Base-by-base conservation (phyloP, 257 asterid genomes). In the Primulina tabacum region DNA sequence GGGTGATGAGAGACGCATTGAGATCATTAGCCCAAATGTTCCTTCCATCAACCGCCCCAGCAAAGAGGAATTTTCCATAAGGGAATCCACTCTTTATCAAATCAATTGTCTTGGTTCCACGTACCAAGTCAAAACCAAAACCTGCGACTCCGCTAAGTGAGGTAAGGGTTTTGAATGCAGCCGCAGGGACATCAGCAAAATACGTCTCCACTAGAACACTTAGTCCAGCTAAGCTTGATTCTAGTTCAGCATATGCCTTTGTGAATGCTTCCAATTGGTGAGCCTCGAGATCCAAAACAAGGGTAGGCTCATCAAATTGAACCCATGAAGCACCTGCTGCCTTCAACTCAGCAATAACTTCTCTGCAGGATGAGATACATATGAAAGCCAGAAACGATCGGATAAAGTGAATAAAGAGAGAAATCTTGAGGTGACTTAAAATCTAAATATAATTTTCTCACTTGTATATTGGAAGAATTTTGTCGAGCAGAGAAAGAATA, bases 11-110 rank as follows among this genome's bases (percentile, higher is more conserved):
- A 72, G 99, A 90, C 80, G 88, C 81, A 68, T 78, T 67, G 63
- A 90, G 89, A 78, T 93, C 95, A 80, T 93, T 93, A 67, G 99
- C 99, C 99, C 99, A 93, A 69, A 93, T 87, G 83, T 93, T 93
- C 85, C 99, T 93, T 74, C 99, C 99, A 52, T 93, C 99, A 80
- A 93, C 99, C 64, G 90, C 88, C 73, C 97, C 99, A 33, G 99
- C 99, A 77, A 90, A 90, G 61, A 93, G 85, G 87, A 85, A 89
- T 64, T 93, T 93, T 74, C 96, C 97, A 9, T 96, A 71, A 18
- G 99, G 99, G 69, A 93, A 87, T 53, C 89, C 87, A 70, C 82
- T 75, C 89, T 86, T 90, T 76, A 93, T 86, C 83, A 90, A 77
- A 65, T 93, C 97, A 68, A 90, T 78, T 65, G 96, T 86, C 80